These are phyloP conservation scores for Penicillium sp. DNA, from an alignment of 2,329 filamentous ascomycete species.

Conservation along the genomic window DNA sequence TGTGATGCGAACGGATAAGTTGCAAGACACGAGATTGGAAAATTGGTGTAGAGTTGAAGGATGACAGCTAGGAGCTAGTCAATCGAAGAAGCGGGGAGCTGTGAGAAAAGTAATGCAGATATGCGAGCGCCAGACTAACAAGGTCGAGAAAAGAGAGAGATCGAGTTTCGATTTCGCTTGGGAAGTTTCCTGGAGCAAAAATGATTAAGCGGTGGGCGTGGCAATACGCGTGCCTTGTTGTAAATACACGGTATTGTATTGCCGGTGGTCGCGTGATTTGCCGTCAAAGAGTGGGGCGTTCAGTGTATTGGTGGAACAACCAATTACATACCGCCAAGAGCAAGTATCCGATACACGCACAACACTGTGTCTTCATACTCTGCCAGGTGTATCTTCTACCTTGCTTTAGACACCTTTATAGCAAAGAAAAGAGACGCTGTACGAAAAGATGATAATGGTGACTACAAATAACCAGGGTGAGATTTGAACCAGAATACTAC, in stretches of 20 bases:
- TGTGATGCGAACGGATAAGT: slow-evolving; percentile 21
- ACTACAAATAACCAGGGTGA: background rate
- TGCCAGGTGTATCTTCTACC: slow-evolving; percentile 7
- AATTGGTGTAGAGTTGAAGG: slow-evolving; percentile 6
- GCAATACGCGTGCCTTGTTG: slow-evolving; percentile 18
- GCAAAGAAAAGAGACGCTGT: background rate
- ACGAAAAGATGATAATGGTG: background rate
- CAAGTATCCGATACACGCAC: slow-evolving; percentile 14
- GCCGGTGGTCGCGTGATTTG: slow-evolving; percentile 11
- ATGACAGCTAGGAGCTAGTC: slow-evolving; percentile 18
- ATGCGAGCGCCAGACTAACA: slow-evolving; percentile 27
- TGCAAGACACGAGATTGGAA: slow-evolving; percentile 19
- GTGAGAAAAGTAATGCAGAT: slow-evolving; percentile 17
- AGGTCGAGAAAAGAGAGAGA: slow-evolving; percentile 27
- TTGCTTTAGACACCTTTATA: background rate
- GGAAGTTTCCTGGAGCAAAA: slow-evolving; percentile 24
- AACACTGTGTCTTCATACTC: slow-evolving; percentile 10
- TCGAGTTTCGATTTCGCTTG: slow-evolving; percentile 25
- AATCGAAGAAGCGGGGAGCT: slow-evolving; percentile 15
- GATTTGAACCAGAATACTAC: background rate
- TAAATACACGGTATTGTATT: slow-evolving; percentile 17
- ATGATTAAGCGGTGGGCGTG: slow-evolving; percentile 26
- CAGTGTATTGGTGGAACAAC: slow-evolving; percentile 6
- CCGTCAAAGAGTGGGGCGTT: background rate
- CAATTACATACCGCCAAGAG: slow-evolving; percentile 8